A percentile compares a stretch with the other conserved stretches of the same genome.
These are phyloP conservation scores for Arctostaphylos glauca DNA, from an alignment of 148 eudicot species.

Conservation along the genomic window DNA sequence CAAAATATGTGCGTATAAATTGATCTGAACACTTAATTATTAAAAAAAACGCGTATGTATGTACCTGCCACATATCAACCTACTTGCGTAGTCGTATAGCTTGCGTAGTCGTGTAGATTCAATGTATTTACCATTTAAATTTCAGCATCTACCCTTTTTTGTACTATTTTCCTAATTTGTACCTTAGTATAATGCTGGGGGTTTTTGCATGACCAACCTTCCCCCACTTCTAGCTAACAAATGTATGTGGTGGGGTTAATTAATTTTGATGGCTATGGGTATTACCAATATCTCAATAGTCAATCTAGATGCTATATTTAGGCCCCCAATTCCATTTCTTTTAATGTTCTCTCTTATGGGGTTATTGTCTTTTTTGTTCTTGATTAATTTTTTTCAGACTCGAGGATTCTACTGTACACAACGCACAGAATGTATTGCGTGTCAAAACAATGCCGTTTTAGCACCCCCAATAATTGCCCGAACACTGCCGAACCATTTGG, in stretches of 20 bases:
- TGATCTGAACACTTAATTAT: too few relatives aligned
- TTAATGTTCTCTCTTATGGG: too few relatives aligned
- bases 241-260: background rate
- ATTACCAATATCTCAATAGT: background rate
- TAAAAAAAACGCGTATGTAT: background rate
- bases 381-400: background rate
- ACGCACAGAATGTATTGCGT: too few relatives aligned
- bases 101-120: too few relatives aligned
- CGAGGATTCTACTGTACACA: too few relatives aligned
- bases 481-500: too few relatives aligned
- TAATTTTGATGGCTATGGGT: background rate
- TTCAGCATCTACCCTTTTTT: background rate
- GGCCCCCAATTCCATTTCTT: too few relatives aligned
- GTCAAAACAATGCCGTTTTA: too few relatives aligned
- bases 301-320: background rate
- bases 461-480: too few relatives aligned
- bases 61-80: background rate
- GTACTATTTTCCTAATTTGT: background rate
- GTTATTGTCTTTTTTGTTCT: background rate
- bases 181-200: background rate
- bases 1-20: too few relatives aligned
- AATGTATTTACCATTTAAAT: too few relatives aligned
- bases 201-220: background rate
- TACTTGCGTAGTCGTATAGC: background rate
- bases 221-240: background rate